Evolutionary conservation across 345 rosid genomes (phyloP).

Genomic region (Eucalyptus polyanthemos): DNA sequence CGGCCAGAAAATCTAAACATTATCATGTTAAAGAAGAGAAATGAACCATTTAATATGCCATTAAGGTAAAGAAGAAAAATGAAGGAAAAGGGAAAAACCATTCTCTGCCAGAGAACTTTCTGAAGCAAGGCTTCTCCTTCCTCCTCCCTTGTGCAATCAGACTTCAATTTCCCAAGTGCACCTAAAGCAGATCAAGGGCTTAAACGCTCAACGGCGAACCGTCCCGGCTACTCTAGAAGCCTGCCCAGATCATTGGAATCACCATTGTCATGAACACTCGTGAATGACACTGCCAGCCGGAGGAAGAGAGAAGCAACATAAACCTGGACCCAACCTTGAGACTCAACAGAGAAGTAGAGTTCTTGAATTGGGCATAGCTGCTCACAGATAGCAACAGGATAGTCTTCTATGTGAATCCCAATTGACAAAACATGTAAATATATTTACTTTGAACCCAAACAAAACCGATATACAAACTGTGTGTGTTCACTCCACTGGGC

Average conservation of each 20-base stretch:
- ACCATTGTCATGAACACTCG: neutral
- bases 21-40: neutral
- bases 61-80: neutral
- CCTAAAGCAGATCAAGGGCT: neutral
- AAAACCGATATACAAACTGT: neutral
- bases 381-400: neutral
- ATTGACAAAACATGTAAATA: neutral
- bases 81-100: neutral
- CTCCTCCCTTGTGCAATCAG: neutral
- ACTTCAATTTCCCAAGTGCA: neutral
- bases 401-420: neutral
- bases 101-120: neutral
- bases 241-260: neutral
- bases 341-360: neutral
- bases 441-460: neutral
- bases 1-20: neutral
- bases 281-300: neutral
- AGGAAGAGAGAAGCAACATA: neutral
- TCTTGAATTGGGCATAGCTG: neutral
- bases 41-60: neutral
- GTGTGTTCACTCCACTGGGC: neutral
- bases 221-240: neutral
- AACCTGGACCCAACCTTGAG: neutral
- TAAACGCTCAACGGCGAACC: neutral
- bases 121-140: neutral